A percentile compares a stretch with the other conserved stretches of the same genome.
Conservation (phyloP, 202 grass and related monocot species). For the Miscanthus sacchariflorus region DNA sequence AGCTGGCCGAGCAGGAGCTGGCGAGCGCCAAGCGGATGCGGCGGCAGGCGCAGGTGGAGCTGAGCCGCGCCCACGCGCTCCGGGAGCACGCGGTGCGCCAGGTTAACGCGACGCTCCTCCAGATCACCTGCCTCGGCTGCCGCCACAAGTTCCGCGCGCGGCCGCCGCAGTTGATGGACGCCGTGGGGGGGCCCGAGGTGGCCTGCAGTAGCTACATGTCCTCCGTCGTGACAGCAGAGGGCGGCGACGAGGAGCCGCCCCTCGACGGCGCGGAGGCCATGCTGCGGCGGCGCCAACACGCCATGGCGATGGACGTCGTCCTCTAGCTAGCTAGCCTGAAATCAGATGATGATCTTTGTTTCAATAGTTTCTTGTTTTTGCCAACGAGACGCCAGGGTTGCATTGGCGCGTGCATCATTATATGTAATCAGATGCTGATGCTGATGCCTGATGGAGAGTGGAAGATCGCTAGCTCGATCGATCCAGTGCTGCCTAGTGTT, state of each 20-base stretch:
- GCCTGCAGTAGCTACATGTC: constrained; percentile 74
- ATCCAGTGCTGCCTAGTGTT: neutral
- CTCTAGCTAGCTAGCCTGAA: constrained; percentile 6
- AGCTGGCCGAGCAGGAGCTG: constrained; percentile 89
- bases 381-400: neutral
- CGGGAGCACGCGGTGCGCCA: constrained; percentile 85
- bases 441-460: neutral
- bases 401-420: neutral
- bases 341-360: neutral
- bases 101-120: constrained; percentile 82
- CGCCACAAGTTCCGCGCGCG: constrained; percentile 67
- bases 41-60: constrained; percentile 87
- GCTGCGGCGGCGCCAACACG: constrained; percentile 38
- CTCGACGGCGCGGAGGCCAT: constrained; percentile 17
- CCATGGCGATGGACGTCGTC: constrained; percentile 33
- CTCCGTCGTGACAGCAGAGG: constrained; percentile 68
- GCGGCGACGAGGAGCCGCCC: constrained; percentile 45
- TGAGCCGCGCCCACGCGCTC: constrained; percentile 81
- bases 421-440: constrained; percentile 42
- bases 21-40: constrained; percentile 81
- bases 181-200: constrained; percentile 51
- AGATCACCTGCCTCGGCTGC: constrained; percentile 88
- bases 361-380: constrained; percentile 39
- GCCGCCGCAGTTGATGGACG: neutral
- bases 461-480: neutral